Percentiles rank a stretch among this genome's conserved stretches.
Conservation (phyloP, 2,329 filamentous ascomycete genomes). For the Colletotrichum sojae region DNA sequence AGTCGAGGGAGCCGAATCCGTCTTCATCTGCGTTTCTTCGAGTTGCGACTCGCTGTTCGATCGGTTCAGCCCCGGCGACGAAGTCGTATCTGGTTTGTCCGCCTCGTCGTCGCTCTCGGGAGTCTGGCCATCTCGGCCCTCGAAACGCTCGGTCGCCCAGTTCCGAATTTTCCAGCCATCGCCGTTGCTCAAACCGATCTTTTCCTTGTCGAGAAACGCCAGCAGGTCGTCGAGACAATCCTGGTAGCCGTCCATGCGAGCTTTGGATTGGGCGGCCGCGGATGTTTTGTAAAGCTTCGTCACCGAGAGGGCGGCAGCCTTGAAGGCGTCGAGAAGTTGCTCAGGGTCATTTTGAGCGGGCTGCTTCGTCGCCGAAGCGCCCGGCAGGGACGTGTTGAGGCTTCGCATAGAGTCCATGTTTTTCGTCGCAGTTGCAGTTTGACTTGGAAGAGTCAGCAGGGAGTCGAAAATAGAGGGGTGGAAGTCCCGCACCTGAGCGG, state of each 20-base stretch:
- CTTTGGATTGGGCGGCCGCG: slow-evolving; percentile 80
- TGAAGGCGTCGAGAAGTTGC: slow-evolving; percentile 89
- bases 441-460: slow-evolving; percentile 24
- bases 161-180: slow-evolving; percentile 76
- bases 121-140: slow-evolving; percentile 70
- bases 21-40: slow-evolving; percentile 45
- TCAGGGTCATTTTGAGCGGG: slow-evolving; percentile 61
- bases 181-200: slow-evolving; percentile 83
- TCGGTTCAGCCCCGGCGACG: slow-evolving; percentile 71
- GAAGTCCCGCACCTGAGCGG: slow-evolving; percentile 36
- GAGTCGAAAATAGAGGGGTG: slow-evolving; percentile 6
- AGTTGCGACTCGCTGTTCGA: slow-evolving; percentile 52
- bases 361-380: slow-evolving; percentile 44
- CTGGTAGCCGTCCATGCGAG: slow-evolving; percentile 88
- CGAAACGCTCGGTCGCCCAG: slow-evolving; percentile 79
- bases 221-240: slow-evolving; percentile 93
- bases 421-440: slow-evolving; percentile 14
- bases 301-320: slow-evolving; percentile 90
- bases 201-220: slow-evolving; percentile 85
- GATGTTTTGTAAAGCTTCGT: slow-evolving; percentile 97
- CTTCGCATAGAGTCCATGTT: slow-evolving; percentile 53
- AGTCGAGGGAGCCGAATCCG: slow-evolving; percentile 53
- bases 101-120: slow-evolving; percentile 79
- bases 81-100: slow-evolving; percentile 72
- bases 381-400: slow-evolving; percentile 44